phyloP scores from a whole-genome alignment of 2,329 filamentous ascomycete species.

The Pezicula radicicola region DNA sequence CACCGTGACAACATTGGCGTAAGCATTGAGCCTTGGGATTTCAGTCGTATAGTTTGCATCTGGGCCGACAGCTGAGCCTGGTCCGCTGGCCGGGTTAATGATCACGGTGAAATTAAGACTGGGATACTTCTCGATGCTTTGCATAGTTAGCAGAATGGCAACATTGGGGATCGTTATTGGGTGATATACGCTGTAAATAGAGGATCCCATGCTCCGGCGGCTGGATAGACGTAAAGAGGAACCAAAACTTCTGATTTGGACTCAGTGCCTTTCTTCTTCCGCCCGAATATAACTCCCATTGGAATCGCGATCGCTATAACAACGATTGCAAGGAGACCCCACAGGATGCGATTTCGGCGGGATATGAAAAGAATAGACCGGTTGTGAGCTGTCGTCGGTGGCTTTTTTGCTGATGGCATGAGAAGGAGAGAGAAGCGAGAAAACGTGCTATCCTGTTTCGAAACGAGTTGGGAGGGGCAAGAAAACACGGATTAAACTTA shows the following conservation, averaged over 20 bases:
- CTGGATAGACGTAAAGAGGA: conserved; percentile 46
- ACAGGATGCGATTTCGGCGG: conserved; percentile 3
- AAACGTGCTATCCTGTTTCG: background rate
- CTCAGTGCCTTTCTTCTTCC: conserved; percentile 29
- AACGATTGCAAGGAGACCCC: conserved; percentile 4
- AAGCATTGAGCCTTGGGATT: conserved; percentile 33
- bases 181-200: conserved; percentile 37
- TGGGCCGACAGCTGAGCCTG: conserved; percentile 28
- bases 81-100: conserved; percentile 28
- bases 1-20: conserved; percentile 34
- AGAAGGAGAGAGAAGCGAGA: background rate
- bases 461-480: background rate
- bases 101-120: conserved; percentile 23
- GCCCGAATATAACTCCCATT: conserved; percentile 30
- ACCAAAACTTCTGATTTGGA: conserved; percentile 40
- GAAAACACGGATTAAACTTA: background rate
- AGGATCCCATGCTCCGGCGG: conserved; percentile 41
- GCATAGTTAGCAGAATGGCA: conserved; percentile 1
- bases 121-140: conserved; percentile 12
- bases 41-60: conserved; percentile 31
- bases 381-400: too few species aligned
- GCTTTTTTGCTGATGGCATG: background rate
- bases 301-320: conserved; percentile 15
- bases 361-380: background rate
- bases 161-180: conserved; percentile 6